Base-by-base conservation (phyloP, 2,329 filamentous ascomycete species). In the Colletotrichum magnum region DNA sequence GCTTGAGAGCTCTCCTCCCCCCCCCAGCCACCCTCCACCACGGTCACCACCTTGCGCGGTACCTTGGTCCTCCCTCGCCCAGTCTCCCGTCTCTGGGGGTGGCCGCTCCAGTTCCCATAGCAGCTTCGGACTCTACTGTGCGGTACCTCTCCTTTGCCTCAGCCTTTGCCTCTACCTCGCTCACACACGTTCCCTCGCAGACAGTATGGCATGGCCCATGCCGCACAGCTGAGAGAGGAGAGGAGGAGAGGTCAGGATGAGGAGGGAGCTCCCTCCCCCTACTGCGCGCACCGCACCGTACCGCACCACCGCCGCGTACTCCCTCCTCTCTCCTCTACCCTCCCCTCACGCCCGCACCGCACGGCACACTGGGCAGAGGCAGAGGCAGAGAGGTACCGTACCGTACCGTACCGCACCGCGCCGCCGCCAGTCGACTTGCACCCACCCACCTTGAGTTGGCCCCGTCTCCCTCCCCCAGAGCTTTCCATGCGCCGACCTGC, bases 401-500 rank as follows among this genome's bases (percentile, higher is more conserved):
- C 59, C 39, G 48, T 52, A 66, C 59, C 39, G 48, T 52, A 66
- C 52, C 45, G 45, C 45, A 48, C 45, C 53, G 41, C 52, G 53
- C 53, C 59, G 21, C 64, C 68, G 32, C 68, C 63, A 64, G 58
- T 43, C 48, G 58, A 63, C 68, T 68, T 58, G 62, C 62, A 57
- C 66, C 66, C 66, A 66, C 66, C 66, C 63, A 65, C 62, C 58
- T 68, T 64, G 64, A 53, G 50, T 53, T 41, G 51, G 54, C 56
- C 65, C 65, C 57, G 60, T 68, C 60, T 59, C 58, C 64, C 69
- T 59, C 59, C 65, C 67, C 58, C 26, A 63, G 52, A 71, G 69
- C 66, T 69, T 70, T 68, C 64, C 43, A 57, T 68, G 64, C 68
- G 65, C 66, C 69, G 39, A 54, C 60, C 60, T 71, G 54, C 68